These are phyloP conservation scores for Teunomyces panamensis DNA, from an alignment of 805 yeast species.

Conservation along the genomic window DNA sequence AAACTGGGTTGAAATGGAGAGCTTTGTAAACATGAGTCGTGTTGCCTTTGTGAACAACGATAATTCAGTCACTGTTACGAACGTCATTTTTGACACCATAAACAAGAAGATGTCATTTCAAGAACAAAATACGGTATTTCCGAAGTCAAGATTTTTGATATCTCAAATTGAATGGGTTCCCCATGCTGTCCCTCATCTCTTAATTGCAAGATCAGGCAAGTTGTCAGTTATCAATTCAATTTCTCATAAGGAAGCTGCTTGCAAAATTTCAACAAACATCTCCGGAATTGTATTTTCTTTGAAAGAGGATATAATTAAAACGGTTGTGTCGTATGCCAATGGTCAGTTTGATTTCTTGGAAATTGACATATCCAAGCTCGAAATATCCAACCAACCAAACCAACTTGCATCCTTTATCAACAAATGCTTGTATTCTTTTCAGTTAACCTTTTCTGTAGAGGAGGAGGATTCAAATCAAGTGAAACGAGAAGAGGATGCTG, in stretches of 20 bases:
- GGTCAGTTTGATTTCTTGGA: constrained; percentile 17
- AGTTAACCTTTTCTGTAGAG: constrained; percentile 15
- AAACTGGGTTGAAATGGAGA: not conserved
- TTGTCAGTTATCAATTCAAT: not conserved
- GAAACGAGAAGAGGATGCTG: not conserved
- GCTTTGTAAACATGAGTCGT: not conserved
- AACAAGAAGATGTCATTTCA: not conserved
- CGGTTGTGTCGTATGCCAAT: constrained; percentile 16
- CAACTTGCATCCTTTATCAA: constrained; percentile 16
- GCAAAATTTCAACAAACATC: not conserved
- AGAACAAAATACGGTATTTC: not conserved
- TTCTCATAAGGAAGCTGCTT: not conserved
- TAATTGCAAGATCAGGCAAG: constrained; percentile 8
- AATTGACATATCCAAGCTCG: constrained; percentile 5
- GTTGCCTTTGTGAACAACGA: constrained; percentile 14
- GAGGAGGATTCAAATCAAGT: constrained; percentile 9
- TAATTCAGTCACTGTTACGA: constrained; percentile 10
- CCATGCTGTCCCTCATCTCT: not conserved
- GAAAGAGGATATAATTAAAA: not conserved
- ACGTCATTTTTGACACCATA: constrained; percentile 1
- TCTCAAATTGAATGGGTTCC: constrained; percentile 8
- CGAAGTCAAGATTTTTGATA: constrained; percentile 7
- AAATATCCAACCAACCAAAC: constrained; percentile 5
- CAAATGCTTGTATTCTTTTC: constrained; percentile 20
- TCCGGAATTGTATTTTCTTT: constrained; percentile 2